Conservation (phyloP, 1,284 basidiomycete genomes). For the Wallemia mellicola region DNA sequence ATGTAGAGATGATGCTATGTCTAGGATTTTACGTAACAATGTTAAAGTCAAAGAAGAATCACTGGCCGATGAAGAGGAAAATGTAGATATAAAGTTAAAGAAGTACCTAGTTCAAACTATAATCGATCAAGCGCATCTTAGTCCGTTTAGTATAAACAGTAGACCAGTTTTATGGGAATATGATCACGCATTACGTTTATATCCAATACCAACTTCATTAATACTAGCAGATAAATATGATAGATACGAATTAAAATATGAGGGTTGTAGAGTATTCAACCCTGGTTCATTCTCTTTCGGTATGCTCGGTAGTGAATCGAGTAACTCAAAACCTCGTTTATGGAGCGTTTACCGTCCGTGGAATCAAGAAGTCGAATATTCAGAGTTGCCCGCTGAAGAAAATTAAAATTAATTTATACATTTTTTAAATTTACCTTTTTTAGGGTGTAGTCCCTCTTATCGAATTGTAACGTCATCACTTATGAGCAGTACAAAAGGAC, state of each 20-base stretch:
- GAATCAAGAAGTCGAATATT: background rate
- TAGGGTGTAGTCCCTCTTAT: background rate
- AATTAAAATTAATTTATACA: background rate
- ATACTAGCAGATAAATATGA: conserved; percentile 95
- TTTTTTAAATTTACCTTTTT: background rate
- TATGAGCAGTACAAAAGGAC: background rate
- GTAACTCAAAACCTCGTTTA: background rate
- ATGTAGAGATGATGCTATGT: conserved; percentile 77
- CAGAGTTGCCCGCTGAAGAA: background rate
- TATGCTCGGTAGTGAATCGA: background rate
- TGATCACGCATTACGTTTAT: conserved; percentile 71
- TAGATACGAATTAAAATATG: conserved; percentile 83
- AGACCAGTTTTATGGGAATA: conserved; percentile 71
- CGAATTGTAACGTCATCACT: background rate
- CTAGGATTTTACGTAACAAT: conserved; percentile 68
- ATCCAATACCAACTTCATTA: conserved; percentile 76
- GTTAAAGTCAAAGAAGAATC: conserved; percentile 17
- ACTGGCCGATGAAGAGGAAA: conserved; percentile 46
- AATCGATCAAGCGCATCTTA: conserved; percentile 69
- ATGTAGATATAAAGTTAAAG: conserved; percentile 40
- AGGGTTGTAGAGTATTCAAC: conserved; percentile 95
- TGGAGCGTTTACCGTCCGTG: background rate
- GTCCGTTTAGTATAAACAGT: conserved; percentile 48
- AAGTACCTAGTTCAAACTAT: conserved; percentile 66
- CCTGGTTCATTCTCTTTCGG: conserved; percentile 40